These are phyloP conservation scores for Ballota nigra DNA, from an alignment of 257 asterid genomes.

Conservation along the genomic window DNA sequence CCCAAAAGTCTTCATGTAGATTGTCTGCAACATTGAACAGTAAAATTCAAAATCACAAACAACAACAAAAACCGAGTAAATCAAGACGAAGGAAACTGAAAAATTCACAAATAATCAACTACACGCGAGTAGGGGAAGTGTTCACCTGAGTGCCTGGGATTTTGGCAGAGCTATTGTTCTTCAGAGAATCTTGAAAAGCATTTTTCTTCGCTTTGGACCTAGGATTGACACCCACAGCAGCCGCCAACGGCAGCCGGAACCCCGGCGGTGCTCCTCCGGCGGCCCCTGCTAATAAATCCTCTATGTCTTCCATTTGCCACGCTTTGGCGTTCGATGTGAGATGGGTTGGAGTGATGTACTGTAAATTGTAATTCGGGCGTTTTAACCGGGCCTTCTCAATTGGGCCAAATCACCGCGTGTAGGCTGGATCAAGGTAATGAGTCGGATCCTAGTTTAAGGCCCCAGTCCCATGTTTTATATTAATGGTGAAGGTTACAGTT, in stretches of 20 bases:
- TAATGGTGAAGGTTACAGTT: too few relatives aligned
- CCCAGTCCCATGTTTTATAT: too few relatives aligned
- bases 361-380: neutral
- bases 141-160: slow-evolving; percentile 91
- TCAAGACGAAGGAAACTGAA: neutral
- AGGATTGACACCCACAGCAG: slow-evolving; percentile 64
- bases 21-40: slow-evolving; percentile 50
- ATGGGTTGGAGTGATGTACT: neutral
- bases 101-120: neutral
- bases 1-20: slow-evolving; percentile 88
- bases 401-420: neutral
- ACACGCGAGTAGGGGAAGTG: neutral
- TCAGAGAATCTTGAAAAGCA: slow-evolving; percentile 39
- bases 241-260: slow-evolving; percentile 31
- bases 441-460: too few relatives aligned
- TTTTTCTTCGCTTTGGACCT: slow-evolving; percentile 34
- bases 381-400: neutral
- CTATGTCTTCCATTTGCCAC: slow-evolving; percentile 57
- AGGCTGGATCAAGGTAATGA: neutral
- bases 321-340: neutral
- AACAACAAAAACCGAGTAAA: neutral
- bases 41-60: slow-evolving; percentile 2
- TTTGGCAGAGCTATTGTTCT: slow-evolving; percentile 37
- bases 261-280: slow-evolving; percentile 49
- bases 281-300: slow-evolving; percentile 62